A percentile compares a stretch with the other conserved stretches of the same genome.
Evolutionary conservation across 768 basidiomycete species (phyloP).

Genomic region (Lentinula boryana): DNA sequence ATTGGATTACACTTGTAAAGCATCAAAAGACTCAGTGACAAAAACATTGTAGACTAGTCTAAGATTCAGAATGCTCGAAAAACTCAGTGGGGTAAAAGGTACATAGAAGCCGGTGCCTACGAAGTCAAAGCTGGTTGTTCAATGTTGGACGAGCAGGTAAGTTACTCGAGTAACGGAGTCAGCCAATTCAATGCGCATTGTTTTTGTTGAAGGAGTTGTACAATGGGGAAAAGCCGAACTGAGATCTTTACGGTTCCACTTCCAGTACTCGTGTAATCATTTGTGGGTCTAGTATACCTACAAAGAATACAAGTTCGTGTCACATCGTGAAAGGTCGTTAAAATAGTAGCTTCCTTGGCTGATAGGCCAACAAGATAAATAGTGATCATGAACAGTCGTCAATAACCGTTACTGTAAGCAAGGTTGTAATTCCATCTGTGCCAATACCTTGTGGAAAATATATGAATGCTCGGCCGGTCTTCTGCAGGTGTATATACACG

Average conservation of each 20-base stretch:
- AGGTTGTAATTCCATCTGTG: constrained; percentile 4
- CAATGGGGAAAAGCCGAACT: no score
- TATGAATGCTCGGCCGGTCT: background rate
- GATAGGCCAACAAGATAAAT: background rate
- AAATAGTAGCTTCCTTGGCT: background rate
- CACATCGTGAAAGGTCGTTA: background rate
- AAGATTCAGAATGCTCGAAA: no score
- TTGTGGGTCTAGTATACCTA: background rate
- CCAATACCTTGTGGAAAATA: background rate
- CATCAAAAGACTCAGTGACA: no score
- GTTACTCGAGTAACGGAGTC: no score
- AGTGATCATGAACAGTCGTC: background rate
- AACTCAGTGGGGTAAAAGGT: no score
- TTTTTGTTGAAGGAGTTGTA: no score
- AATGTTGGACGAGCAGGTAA: no score
- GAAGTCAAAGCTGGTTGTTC: background rate
- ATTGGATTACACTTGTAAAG: no score
- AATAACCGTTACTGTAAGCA: constrained; percentile 3
- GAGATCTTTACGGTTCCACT: no score
- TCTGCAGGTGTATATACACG: background rate
- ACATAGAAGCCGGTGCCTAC: background rate
- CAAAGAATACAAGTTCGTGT: background rate
- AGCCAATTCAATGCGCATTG: no score
- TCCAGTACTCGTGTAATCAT: no score
- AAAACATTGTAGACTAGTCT: no score